Conservation (phyloP, 495 filamentous ascomycete genomes). For the Aspergillus diversus region DNA sequence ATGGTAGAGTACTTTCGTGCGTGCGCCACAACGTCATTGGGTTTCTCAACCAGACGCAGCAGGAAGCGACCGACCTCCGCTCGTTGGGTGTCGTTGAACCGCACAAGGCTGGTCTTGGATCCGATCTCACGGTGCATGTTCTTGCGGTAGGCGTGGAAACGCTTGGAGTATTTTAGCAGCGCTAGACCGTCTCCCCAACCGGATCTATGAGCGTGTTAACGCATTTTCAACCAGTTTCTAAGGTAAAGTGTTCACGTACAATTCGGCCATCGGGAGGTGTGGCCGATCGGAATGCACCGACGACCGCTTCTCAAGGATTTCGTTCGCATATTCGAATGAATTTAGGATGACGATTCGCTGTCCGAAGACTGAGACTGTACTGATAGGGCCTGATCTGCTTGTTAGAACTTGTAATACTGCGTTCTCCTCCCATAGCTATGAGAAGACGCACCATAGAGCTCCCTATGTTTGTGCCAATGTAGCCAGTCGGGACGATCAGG, state of each 20-base stretch:
- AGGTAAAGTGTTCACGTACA: conserved; percentile 33
- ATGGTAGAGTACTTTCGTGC: conserved; percentile 34
- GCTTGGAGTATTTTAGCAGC: conserved; percentile 37
- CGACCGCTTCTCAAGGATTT: conserved; percentile 51
- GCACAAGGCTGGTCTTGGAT: conserved; percentile 30
- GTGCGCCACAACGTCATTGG: conserved; percentile 37
- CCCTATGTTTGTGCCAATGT: conserved; percentile 57
- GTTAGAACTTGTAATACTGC: background rate
- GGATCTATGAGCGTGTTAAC: conserved; percentile 18
- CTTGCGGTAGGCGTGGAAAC: conserved; percentile 44
- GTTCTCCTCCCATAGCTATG: background rate
- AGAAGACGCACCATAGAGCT: conserved; percentile 41
- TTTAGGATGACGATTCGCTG: conserved; percentile 54
- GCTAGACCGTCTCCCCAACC: conserved; percentile 41
- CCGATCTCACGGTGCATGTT: conserved; percentile 32
- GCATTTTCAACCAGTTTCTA: background rate
- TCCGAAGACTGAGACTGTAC: conserved; percentile 51
- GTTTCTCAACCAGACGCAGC: conserved; percentile 42
- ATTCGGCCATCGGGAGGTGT: conserved; percentile 35
- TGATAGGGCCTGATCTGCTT: conserved; percentile 41
- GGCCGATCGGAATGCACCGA: conserved; percentile 47
- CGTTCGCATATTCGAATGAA: conserved; percentile 39
- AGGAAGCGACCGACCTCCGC: conserved; percentile 46
- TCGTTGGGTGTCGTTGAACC: conserved; percentile 42
- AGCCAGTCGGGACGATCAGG: conserved; percentile 42